Evolutionary conservation across 495 filamentous ascomycete genomes (phyloP), one percentile per base, ranked within the genome.

Genomic region (Diplogelasinospora grovesii): DNA sequence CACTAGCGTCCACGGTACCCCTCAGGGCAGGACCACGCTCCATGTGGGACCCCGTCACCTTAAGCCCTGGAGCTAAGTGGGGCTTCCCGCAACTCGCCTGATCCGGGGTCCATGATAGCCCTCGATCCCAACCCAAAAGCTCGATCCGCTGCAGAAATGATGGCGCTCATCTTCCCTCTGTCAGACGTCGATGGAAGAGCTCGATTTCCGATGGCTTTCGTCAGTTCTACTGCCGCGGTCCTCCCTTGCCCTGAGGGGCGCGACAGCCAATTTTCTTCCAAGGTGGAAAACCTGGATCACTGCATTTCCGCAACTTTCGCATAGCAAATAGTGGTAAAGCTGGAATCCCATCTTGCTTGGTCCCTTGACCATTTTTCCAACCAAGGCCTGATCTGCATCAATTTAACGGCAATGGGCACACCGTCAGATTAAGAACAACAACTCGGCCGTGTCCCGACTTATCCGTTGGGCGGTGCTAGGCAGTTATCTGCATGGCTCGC

Each of bases 91-190:
- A 35, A 25, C 18, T 46, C 20, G 36, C 38, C 23, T 38, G 20
- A 22, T 21, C 23, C 22, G 21, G 22, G 22, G 22, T 30, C 27
- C 39, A 19, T 22, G 32, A 4, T 19, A 35, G 34, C 15, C 16
- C 38, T 52, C 54, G 54, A 57, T 57, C 52, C 39, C 22, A 29
- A 19, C 42, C 45, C 26, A 49, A 57, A 57, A 49, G 28, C 35
- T 45, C 51, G 54, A 57, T 57, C 54, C 30, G 21, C 29, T 37
- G 36, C 39, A 38, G 42, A 25, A 48, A 44, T 54, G 40, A 47
- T 34, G 36, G 44, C 26, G 36, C 24, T 46, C 43, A 50, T 50
- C 21, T 35, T 38, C 24, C 23, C 6, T 26, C 36, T 8, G 21
- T 37, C 36, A 34, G 20, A 36, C 41, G 25, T 29, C 23, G 22